These are phyloP conservation scores for Bondarzewia mesenterica DNA, from an alignment of 1,284 basidiomycete species.

Conservation along the genomic window DNA sequence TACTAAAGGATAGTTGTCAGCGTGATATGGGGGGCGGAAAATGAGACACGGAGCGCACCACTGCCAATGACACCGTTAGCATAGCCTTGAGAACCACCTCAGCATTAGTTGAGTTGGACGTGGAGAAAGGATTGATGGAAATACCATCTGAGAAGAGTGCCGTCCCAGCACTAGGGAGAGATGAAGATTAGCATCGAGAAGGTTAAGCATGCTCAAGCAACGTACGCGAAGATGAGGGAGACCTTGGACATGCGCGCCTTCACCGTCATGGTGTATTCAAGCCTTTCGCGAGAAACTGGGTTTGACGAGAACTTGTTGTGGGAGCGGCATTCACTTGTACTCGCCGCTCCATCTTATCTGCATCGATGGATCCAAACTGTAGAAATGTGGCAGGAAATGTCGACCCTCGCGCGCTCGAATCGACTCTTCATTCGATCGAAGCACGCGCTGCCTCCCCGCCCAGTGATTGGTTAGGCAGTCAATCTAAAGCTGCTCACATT, in stretches of 20 bases:
- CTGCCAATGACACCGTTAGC: constrained; percentile 73
- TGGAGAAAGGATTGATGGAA: constrained; percentile 5
- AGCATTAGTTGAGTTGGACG: not conserved
- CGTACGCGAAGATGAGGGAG: constrained; percentile 74
- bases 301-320: too few relatives aligned
- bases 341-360: too few relatives aligned
- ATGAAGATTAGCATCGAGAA: constrained; percentile 3
- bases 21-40: too few relatives aligned
- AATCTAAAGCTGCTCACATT: too few relatives aligned
- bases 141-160: constrained; percentile 85
- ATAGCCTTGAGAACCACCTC: constrained; percentile 48
- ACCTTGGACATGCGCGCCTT: constrained; percentile 27
- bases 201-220: constrained; percentile 11
- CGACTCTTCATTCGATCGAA: too few relatives aligned
- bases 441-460: too few relatives aligned
- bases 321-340: too few relatives aligned
- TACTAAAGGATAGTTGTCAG: constrained; percentile 31
- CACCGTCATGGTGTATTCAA: not conserved
- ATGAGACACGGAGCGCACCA: too few relatives aligned
- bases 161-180: constrained; percentile 58
- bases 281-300: not conserved
- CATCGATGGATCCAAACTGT: too few relatives aligned
- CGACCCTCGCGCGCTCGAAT: too few relatives aligned
- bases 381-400: too few relatives aligned
- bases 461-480: too few relatives aligned